phyloP scores from a whole-genome alignment of 2,329 filamentous ascomycete species.

The Colletotrichum sp. region DNA sequence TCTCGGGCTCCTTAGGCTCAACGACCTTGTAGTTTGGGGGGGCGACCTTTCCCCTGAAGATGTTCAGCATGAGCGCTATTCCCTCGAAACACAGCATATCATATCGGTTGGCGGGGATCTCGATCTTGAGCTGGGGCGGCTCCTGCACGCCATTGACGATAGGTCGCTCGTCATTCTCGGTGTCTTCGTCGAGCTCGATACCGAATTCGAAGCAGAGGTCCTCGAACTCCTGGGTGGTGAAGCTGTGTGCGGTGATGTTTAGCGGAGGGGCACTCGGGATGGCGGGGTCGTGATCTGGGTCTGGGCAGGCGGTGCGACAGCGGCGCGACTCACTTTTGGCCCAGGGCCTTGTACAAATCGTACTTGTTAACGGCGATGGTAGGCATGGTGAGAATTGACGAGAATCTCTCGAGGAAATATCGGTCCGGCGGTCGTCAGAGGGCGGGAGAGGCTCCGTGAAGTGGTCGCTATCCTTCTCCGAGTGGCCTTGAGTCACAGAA shows the following conservation, averaged over 20 bases:
- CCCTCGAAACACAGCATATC: constrained; percentile 98
- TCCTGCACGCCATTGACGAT: constrained; percentile 81
- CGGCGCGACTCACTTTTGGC: constrained; percentile 72
- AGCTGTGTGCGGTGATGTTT: constrained; percentile 54
- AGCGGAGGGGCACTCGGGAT: constrained; percentile 19
- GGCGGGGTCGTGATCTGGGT: constrained; percentile 11
- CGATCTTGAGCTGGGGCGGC: constrained; percentile 93
- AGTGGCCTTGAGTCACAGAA: constrained; percentile 44
- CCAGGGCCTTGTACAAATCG: constrained; percentile 90
- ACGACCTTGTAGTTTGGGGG: constrained; percentile 82
- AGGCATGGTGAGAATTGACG: constrained; percentile 68
- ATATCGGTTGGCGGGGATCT: constrained; percentile 94
- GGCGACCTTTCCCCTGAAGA: constrained; percentile 80
- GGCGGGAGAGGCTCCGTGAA: constrained; percentile 5
- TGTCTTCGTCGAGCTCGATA: constrained; percentile 97
- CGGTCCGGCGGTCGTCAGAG: constrained; percentile 8
- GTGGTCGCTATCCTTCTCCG: constrained; percentile 16
- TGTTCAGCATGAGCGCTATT: constrained; percentile 92
- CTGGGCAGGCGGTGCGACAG: neutral
- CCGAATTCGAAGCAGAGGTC: constrained; percentile 98
- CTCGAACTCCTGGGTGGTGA: constrained; percentile 94
- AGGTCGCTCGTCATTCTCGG: constrained; percentile 75
- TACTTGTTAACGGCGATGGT: constrained; percentile 98
- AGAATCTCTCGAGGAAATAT: constrained; percentile 3
- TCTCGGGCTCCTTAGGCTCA: constrained; percentile 72